phyloP scores from a whole-genome alignment of 176 grass and related monocot species.

The Triticum monococcum region DNA sequence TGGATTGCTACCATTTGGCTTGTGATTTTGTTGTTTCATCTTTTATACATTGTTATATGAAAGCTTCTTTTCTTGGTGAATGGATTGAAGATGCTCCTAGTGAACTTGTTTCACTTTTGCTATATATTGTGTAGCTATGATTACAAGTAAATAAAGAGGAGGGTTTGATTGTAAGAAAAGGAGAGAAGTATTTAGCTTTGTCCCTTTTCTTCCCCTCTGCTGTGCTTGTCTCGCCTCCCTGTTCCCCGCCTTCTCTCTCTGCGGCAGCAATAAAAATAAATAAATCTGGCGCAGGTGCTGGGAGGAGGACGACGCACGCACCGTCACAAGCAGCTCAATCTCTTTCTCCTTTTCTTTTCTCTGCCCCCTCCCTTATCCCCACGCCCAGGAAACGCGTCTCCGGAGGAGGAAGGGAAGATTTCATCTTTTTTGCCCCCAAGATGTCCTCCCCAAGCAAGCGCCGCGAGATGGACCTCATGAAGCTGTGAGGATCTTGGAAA shows the following conservation, averaged over 20 bases:
- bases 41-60: too few relatives aligned
- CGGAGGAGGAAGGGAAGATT: not conserved
- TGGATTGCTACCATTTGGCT: too few relatives aligned
- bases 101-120: too few relatives aligned
- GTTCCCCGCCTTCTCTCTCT: not conserved
- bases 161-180: not conserved
- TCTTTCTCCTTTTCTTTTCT: conserved; percentile 1
- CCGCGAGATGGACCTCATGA: conserved; percentile 99
- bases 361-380: conserved; percentile 32
- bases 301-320: conserved; percentile 30
- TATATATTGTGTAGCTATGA: too few relatives aligned
- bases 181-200: not conserved
- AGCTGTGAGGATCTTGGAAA: conserved; percentile 62
- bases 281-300: conserved; percentile 32
- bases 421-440: not conserved
- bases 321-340: conserved; percentile 31
- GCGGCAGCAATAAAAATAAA: conserved; percentile 29
- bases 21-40: too few relatives aligned
- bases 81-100: too few relatives aligned
- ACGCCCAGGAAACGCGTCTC: conserved; percentile 21
- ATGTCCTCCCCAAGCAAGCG: conserved; percentile 99
- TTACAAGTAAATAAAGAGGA: too few relatives aligned
- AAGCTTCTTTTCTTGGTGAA: too few relatives aligned
- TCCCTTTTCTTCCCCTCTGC: conserved; percentile 28
- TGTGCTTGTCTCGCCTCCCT: conserved; percentile 22